Evolutionary conservation across 108 stramenopile genomes (phyloP), one percentile per base, ranked within the genome.

Genomic region (Nannochloropsis salina): DNA sequence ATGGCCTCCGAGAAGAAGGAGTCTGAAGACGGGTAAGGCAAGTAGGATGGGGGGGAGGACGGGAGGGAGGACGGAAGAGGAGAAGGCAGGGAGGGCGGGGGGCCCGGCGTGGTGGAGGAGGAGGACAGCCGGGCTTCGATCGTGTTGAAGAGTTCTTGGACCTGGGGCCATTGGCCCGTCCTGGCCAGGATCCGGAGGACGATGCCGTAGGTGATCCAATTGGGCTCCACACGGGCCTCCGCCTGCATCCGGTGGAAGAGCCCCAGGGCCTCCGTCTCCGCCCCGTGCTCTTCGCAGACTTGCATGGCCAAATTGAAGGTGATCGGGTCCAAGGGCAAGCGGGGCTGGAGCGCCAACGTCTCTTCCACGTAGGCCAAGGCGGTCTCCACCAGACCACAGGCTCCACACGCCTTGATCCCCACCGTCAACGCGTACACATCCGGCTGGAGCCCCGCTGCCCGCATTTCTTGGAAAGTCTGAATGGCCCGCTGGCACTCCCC

Each of bases 191-290:
- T n/a, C 61, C 61, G 15, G 20, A 74, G n/a, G n/a, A 74, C 61
- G n/a, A 74, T 74, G 2, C 20, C n/a, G 88, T 88, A 88, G 47
- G 84, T 85, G 61, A 88, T 88, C 41, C 81, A 43, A 51, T 85
- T 47, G 31, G 88, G 84, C 8, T 42, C 41, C 3, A 88, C 42
- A 21, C 84, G 80, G 9, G 43, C 87, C 84, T 84, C 61, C 44
- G 83, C 74, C 84, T 84, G 84, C 15, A 45, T 47, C 80, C 41
- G 42, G 5, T 84, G 79, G 6, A 88, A 80, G 40, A 81, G 45
- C 3, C 44, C 83, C 80, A 84, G 79, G 42, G 87, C 87, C 1
- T 41, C 44, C 1, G 44, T 11, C 42, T 84, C 87, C 15, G 83
- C 84, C 18, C 87, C 43, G 41, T 88, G 84, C 80, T 83, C 87